Base-by-base conservation (phyloP, 805 yeast species). In the Cyberlindnera galapagoensis region DNA sequence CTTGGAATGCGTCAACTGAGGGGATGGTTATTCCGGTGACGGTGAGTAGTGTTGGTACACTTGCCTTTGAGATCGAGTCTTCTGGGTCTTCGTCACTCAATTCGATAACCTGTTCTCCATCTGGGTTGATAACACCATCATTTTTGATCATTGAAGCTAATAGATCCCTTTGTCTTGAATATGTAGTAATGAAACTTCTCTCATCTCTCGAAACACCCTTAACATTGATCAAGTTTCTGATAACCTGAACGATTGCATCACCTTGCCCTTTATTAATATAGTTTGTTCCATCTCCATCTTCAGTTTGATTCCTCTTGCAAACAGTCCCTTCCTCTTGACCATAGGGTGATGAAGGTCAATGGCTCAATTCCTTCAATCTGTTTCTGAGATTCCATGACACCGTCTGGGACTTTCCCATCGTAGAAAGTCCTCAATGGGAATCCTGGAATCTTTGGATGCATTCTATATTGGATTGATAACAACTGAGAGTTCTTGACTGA, bases 1-100 rank as follows among this genome's bases (percentile, higher is more conserved):
- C 94, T 56, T 84, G 95, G 60, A 84, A 84, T 1, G 94, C 90
- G 54, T 84, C 95, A 11, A 84, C 79, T 1, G 84, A 56, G n/a
- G 71, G 64, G 44, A 73, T 59, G 57, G 68, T 60, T 9, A 69
- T 51, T 7, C 66, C 69, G 36, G 65, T 61, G 22, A 70, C 50
- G 12, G 59, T 57, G 33, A 59, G 57, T 16, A 43, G 38, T 1
- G 44, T 42, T 0, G 49, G 36, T 24, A 46, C 44, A 26, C 36
- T 42, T 21, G 26, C 36, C 14, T 28, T 26, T 1, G 40, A 17
- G 8, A 9, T 23, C 34, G 9, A 39, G 27, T n/a, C n/a, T n/a
- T n/a, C n/a, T 0, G 47, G 39, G 31, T 77, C 84, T 33, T 76
- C 71, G 47, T 80, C 87, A 17, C 69, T 62, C 33, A 72, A 76